Evolutionary conservation across 2,329 filamentous ascomycete genomes (phyloP).

Genomic region (Helotiales sp.): DNA sequence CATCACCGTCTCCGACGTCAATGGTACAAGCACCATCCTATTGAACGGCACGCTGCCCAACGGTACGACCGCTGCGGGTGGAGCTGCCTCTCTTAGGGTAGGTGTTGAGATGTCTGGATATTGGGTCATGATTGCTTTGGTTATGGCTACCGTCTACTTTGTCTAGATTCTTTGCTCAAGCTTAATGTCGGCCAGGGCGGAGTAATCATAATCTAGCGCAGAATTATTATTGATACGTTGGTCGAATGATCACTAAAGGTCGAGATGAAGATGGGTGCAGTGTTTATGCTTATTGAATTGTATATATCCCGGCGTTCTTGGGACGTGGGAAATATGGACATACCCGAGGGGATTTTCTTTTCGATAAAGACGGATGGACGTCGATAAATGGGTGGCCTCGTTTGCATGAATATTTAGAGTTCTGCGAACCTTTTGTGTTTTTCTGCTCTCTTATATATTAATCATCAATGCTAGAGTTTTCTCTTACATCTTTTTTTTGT

Average conservation of each 20-base stretch:
- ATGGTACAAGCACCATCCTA: slow-evolving; percentile 64
- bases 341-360: background rate
- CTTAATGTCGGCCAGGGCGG: no score
- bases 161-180: no score
- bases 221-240: no score
- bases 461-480: no score
- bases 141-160: slow-evolving; percentile 21
- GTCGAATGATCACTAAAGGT: no score
- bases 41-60: slow-evolving; percentile 77
- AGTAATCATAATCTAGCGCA: no score
- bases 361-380: background rate
- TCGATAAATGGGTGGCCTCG: no score
- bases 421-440: no score
- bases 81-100: slow-evolving; percentile 30
- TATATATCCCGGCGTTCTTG: slow-evolving; percentile 2
- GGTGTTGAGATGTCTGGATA: slow-evolving; percentile 26
- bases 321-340: background rate
- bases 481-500: no score
- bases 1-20: slow-evolving; percentile 61
- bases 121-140: slow-evolving; percentile 33
- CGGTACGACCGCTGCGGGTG: slow-evolving; percentile 56
- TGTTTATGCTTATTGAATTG: background rate
- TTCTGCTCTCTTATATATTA: no score
- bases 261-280: no score
- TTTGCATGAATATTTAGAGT: no score